phyloP scores from a whole-genome alignment of 192 early-diverging fungal genomes.

The Dimargaris cristalligena region DNA sequence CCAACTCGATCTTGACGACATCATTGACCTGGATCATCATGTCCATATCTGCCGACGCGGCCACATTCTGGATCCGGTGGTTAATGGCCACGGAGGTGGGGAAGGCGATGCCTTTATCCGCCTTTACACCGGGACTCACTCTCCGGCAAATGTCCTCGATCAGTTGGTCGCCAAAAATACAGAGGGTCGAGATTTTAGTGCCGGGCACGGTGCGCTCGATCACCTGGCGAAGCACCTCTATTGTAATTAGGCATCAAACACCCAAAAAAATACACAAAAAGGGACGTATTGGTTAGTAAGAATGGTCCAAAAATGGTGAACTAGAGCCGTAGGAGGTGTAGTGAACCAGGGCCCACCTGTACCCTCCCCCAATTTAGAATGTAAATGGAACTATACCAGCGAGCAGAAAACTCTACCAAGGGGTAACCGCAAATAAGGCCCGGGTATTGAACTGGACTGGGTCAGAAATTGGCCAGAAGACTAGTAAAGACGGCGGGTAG shows the following conservation, averaged over 20 bases:
- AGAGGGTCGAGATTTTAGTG: conserved; percentile 30
- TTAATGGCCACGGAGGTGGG: conserved; percentile 77
- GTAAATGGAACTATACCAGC: no score
- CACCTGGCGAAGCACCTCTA: conserved; percentile 33
- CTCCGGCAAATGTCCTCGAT: conserved; percentile 35
- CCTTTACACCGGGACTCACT: conserved; percentile 32
- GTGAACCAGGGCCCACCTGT: no score
- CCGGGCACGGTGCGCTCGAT: conserved; percentile 27
- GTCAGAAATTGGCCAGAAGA: not conserved
- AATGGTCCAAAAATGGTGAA: no score
- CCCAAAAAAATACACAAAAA: not conserved
- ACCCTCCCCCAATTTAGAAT: no score
- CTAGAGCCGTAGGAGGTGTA: no score
- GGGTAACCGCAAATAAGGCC: not conserved
- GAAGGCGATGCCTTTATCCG: conserved; percentile 60
- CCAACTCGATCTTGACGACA: conserved; percentile 82
- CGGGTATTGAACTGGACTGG: not conserved
- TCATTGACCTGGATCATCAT: conserved; percentile 51
- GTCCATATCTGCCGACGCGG: conserved; percentile 48
- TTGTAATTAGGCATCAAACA: conserved; percentile 4
- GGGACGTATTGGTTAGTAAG: not conserved
- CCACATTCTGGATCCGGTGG: conserved; percentile 56
- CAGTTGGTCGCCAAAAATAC: conserved; percentile 38
- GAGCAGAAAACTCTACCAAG: not conserved
- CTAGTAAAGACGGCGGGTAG: not conserved